Evolutionary conservation across 176 grass and related monocot genomes (phyloP), one percentile per base, ranked within the genome.

Genomic region (Bolboschoenus planiculmis): DNA sequence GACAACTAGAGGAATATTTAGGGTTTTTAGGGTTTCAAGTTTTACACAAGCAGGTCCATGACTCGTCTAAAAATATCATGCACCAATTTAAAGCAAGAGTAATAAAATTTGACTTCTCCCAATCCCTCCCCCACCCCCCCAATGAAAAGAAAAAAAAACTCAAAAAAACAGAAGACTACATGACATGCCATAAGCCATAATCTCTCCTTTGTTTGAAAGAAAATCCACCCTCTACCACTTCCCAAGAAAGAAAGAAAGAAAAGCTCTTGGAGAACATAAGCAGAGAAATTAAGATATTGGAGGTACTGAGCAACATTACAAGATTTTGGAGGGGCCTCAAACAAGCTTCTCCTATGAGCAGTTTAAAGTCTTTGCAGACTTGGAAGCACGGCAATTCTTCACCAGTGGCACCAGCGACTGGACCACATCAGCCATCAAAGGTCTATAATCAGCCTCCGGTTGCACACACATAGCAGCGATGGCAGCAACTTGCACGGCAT

Each of bases 381-480:
- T 94, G 68, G 76, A 79, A 59, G 78, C 43, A 5, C 73, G 83
- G 78, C 87, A 78, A 67, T 91, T 93, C 85, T 93, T 99, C 75
- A 99, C 93, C 53, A 99, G 87, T 56, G 97, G 97, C 84, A 93
- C 93, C 47, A 99, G 35, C 0, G 93, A 99, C 70, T 99, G 97
- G 68, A 99, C 93, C 15, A 99, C 97, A 83, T 99, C 93, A 14
- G 97, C 97, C 97, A 99, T 96, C 44, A 96, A 80, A 50, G 97
- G 93, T 63, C 97, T 93, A 79, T 99, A 99, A 89, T 99, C 97
- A 81, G 89, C 97, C 84, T 99, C 97, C 36, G 89, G 89, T 85
- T 99, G 93, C 79, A 99, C 92, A 85, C 97, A 96, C 97, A 99
- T 99, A 48, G 91, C 91, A 70, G 97, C 97, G 66, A 99, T 99